A percentile compares a stretch with the other conserved stretches of the same genome.
phyloP scores from a whole-genome alignment of 2,329 filamentous ascomycete species.

The Fusarium sarcochroum region DNA sequence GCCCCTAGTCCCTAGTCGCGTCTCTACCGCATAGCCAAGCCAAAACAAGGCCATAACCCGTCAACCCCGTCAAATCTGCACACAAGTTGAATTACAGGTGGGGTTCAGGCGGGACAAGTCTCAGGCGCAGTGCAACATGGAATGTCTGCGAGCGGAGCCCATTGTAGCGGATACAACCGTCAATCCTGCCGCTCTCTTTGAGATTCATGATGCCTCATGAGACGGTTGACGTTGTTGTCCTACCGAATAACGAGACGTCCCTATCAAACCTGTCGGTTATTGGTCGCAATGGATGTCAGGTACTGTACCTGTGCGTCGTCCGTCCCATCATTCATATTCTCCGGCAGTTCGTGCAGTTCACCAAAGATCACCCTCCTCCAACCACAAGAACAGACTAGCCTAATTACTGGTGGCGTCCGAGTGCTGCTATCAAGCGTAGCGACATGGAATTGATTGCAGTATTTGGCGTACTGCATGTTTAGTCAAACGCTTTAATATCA shows the following conservation, averaged over 20 bases:
- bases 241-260: slow-evolving; percentile 10
- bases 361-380: slow-evolving; percentile 16
- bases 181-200: slow-evolving; percentile 2
- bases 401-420: slow-evolving; percentile 12
- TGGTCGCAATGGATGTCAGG: background rate
- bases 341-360: slow-evolving; percentile 11
- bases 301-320: background rate
- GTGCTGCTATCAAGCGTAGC: slow-evolving; percentile 15
- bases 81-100: slow-evolving; percentile 34
- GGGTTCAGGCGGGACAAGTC: slow-evolving; percentile 19
- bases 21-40: slow-evolving; percentile 34
- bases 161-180: slow-evolving; percentile 32
- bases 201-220: slow-evolving; percentile 17
- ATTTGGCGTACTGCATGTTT: slow-evolving; percentile 11
- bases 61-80: slow-evolving; percentile 22
- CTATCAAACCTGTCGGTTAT: slow-evolving; percentile 4
- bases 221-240: slow-evolving; percentile 14
- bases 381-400: slow-evolving; percentile 29
- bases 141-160: slow-evolving; percentile 18
- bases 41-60: slow-evolving; percentile 31
- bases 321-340: slow-evolving; percentile 19
- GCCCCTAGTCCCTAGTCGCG: slow-evolving; percentile 14
- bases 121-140: slow-evolving; percentile 21
- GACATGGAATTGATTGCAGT: slow-evolving; percentile 21
- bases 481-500: slow-evolving; percentile 41